phyloP scores from a whole-genome alignment of 140 eudicot genomes.

The Flaveria floridana region DNA sequence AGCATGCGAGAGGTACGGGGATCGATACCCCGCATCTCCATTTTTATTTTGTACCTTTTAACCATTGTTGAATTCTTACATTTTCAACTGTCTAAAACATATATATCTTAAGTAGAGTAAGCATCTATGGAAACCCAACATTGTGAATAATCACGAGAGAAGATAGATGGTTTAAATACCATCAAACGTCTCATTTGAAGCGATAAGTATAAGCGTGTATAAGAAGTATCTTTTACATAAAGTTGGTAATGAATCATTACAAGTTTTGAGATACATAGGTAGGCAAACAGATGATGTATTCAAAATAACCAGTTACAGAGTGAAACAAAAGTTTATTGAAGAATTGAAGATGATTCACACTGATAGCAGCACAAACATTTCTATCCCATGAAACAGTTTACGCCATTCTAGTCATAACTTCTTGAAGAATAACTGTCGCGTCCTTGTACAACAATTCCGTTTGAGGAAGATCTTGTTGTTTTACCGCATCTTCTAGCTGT shows the following conservation, averaged over 20 bases:
- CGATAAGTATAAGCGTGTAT: no score
- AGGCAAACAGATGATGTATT: neutral
- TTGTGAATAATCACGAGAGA: no score
- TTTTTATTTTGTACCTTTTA: no score
- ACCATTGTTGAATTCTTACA: neutral
- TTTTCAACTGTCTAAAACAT: neutral
- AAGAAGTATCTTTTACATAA: no score
- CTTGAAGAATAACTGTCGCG: conserved; percentile 62
- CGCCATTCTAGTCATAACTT: conserved; percentile 83
- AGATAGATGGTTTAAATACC: no score
- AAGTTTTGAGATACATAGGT: neutral
- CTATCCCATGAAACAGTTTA: conserved; percentile 29
- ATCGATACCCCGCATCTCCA: conserved; percentile 94
- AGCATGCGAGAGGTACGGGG: conserved; percentile 98
- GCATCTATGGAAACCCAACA: no score
- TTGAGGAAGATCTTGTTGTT: conserved; percentile 46
- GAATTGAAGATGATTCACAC: conserved; percentile 7
- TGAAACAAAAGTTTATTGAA: conserved; percentile 8
- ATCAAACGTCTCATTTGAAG: no score
- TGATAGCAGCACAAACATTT: conserved; percentile 7
- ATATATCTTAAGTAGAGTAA: no score
- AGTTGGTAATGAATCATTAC: neutral
- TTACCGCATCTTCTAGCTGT: conserved; percentile 76
- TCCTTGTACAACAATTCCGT: conserved; percentile 56
- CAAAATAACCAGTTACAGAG: neutral